phyloP scores from a whole-genome alignment of 768 basidiomycete genomes.

The Amanita muscaria region DNA sequence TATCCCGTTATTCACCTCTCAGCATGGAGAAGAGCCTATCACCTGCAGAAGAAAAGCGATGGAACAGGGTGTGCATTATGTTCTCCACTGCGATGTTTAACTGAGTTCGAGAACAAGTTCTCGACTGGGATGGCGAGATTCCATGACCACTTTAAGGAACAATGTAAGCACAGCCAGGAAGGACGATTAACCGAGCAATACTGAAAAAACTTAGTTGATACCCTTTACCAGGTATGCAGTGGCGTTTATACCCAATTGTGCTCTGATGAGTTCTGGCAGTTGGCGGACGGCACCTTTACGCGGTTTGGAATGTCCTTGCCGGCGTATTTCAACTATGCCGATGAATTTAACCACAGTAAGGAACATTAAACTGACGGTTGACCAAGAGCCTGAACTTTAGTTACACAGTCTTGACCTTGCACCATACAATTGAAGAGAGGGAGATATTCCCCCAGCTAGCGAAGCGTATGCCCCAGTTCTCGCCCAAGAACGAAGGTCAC shows the following conservation, averaged over 20 bases:
- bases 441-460: constrained; percentile 45
- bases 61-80: constrained; percentile 13
- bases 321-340: constrained; percentile 32
- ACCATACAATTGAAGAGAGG: constrained; percentile 48
- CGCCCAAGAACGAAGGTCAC: constrained; percentile 30
- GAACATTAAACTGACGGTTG: not conserved
- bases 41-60: constrained; percentile 16
- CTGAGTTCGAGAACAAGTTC: constrained; percentile 14
- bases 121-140: constrained; percentile 27
- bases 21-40: not conserved
- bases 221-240: constrained; percentile 30
- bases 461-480: constrained; percentile 40
- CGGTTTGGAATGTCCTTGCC: constrained; percentile 33
- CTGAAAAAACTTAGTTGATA: constrained; percentile 32
- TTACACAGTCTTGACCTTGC: constrained; percentile 42
- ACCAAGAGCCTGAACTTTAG: not conserved
- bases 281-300: constrained; percentile 44
- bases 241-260: not conserved
- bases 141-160: constrained; percentile 37
- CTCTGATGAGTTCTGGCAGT: constrained; percentile 18
- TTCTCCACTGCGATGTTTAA: not conserved
- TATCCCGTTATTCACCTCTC: not conserved
- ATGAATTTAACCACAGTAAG: constrained; percentile 33
- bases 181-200: no score
- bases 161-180: no score